Evolutionary conservation across 495 filamentous ascomycete species (phyloP).

Genomic region (Paragyromitra xinjiangensis): DNA sequence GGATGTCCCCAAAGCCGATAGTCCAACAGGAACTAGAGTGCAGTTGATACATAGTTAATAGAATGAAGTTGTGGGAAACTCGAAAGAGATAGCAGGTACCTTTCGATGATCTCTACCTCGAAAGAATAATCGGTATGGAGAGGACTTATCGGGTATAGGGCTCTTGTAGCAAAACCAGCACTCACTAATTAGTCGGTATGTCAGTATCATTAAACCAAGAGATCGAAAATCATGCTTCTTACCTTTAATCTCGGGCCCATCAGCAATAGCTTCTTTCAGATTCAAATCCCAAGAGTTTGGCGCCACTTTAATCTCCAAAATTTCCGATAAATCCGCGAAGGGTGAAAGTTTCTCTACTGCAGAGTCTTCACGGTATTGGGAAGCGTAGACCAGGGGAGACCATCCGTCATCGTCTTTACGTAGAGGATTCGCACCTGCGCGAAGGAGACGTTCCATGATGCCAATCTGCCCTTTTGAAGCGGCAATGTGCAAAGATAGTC

Average conservation of each 20-base stretch:
- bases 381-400: conserved; percentile 25
- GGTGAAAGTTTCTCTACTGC: conserved; percentile 13
- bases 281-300: conserved; percentile 1
- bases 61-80: neutral
- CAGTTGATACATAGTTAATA: too few relatives aligned
- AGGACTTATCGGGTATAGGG: neutral
- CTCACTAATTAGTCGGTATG: neutral
- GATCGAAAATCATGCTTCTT: conserved; percentile 19
- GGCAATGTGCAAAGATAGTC: conserved; percentile 20
- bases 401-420: conserved; percentile 16
- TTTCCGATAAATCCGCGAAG: neutral
- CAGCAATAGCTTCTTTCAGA: neutral
- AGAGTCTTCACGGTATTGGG: conserved; percentile 12
- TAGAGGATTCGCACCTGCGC: conserved; percentile 13
- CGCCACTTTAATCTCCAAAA: neutral
- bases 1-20: conserved; percentile 19
- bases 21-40: neutral
- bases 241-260: conserved; percentile 31
- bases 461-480: neutral
- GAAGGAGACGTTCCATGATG: conserved; percentile 14
- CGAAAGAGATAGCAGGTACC: neutral
- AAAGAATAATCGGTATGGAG: conserved; percentile 3
- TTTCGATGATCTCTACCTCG: conserved; percentile 15
- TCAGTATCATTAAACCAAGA: too few relatives aligned
- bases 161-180: neutral